A percentile compares a stretch with the other conserved stretches of the same genome.
These are phyloP conservation scores for Leptosphaerulina australis DNA, from an alignment of 2,329 filamentous ascomycete genomes.

Conservation along the genomic window DNA sequence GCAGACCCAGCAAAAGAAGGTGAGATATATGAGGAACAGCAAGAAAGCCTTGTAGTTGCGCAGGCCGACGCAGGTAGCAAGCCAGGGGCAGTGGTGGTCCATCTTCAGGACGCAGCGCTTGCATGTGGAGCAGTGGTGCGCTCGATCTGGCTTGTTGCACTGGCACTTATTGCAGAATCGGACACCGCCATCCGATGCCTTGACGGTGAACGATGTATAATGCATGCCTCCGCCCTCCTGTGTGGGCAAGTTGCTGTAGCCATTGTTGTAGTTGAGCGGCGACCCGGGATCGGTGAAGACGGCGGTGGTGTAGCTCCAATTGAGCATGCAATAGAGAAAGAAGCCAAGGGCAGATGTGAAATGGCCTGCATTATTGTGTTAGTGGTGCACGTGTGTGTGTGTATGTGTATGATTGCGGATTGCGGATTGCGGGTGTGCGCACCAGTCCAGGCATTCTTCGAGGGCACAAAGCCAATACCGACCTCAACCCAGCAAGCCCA, in stretches of 20 bases:
- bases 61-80: slow-evolving; percentile 92
- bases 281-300: slow-evolving; percentile 91
- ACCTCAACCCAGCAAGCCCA: slow-evolving; percentile 93
- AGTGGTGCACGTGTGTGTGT: slow-evolving; percentile 9
- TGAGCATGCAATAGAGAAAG: slow-evolving; percentile 76
- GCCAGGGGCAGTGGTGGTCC: slow-evolving; percentile 99
- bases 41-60: slow-evolving; percentile 96
- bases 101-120: slow-evolving; percentile 96
- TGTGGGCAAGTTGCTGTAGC: slow-evolving; percentile 84
- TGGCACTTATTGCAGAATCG: slow-evolving; percentile 98
- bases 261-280: slow-evolving; percentile 57
- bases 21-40: slow-evolving; percentile 88
- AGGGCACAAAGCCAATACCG: slow-evolving; percentile 64
- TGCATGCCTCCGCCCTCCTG: slow-evolving; percentile 60
- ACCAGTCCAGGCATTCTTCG: slow-evolving; percentile 48
- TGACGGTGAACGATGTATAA: slow-evolving; percentile 85
- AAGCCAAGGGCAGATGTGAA: slow-evolving; percentile 68
- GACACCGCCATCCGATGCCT: slow-evolving; percentile 77
- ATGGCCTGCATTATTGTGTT: slow-evolving; percentile 35
- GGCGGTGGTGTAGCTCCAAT: slow-evolving; percentile 88
- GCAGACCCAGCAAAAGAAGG: slow-evolving; percentile 79
- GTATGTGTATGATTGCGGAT: no score
- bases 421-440: slow-evolving; percentile 16
- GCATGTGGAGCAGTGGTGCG: slow-evolving; percentile 96
- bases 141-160: slow-evolving; percentile 89